Conservation (phyloP, 768 basidiomycete genomes). For the Kwoniella heveanensis region DNA sequence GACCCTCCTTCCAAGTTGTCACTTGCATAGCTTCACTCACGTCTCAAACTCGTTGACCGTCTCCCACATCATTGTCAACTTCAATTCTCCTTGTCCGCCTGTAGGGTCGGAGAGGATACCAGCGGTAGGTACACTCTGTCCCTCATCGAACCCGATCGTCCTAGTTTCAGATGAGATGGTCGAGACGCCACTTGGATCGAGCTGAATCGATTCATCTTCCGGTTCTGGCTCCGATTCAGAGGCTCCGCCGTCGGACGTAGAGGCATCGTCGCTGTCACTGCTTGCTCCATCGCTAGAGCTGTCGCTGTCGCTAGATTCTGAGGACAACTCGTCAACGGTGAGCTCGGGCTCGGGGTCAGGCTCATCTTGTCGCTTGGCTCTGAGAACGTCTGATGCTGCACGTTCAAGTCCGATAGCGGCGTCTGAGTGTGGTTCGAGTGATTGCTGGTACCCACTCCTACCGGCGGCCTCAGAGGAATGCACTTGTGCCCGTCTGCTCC, state of each 20-base stretch:
- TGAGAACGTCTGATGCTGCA: background rate
- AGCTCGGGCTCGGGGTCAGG: background rate
- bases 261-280: background rate
- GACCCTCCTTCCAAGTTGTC: no score
- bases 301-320: background rate
- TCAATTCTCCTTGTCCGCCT: background rate
- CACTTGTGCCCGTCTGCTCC: background rate
- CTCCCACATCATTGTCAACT: conserved; percentile 19
- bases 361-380: background rate
- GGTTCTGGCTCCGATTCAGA: no score
- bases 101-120: conserved; percentile 4
- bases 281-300: background rate
- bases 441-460: background rate
- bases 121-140: conserved; percentile 9
- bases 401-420: background rate
- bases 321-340: background rate
- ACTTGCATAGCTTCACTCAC: no score
- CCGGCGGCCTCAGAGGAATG: background rate
- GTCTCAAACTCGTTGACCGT: conserved; percentile 9
- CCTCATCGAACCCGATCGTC: conserved; percentile 7
- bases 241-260: background rate
- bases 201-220: background rate
- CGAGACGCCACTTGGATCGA: background rate
- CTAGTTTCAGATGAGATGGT: conserved; percentile 7
- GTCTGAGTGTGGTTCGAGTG: background rate